Base-by-base conservation (phyloP, 2,329 filamentous ascomycete species). In the Cytospora schulzeri region DNA sequence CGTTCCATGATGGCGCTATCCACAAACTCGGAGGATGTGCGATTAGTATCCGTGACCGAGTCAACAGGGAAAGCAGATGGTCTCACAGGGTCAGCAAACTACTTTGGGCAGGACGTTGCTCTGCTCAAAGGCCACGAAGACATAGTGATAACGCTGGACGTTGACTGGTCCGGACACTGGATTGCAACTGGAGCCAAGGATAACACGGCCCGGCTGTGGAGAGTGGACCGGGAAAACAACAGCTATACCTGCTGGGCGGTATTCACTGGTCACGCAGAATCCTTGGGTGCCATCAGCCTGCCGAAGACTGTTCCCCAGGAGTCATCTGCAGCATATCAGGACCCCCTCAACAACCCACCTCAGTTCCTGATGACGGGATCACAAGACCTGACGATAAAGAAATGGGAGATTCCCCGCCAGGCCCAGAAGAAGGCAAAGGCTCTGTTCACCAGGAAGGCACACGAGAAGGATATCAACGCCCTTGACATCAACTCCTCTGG, bases 391-490 rank as follows among this genome's bases (percentile, higher is more conserved):
- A 99, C 95, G 0, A 85, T 99, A 70, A 99, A 99, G 80, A 89
- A 91, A 70, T 97, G 95, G 92, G 91, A 97, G 67, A 88, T 94
- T 26, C 85, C 88, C 1, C 85, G 85, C 48, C 75, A 84, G 59
- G 74, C 79, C 38, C 85, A 84, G 66, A 83, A 84, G 64, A 82
- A 84, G 12, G 79, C 87, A 12, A 81, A 88, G 70, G 92, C 92
- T 50, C 78, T 88, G 5, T 99, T 91, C 76, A 98, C 95, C 1
- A 87, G 95, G 63, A 96, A 97, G 76, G 95, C 95, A 1, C 95
- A 99, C 77, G 95, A 99, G 73, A 99, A 99, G 75, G 95, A 99
- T 70, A 99, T 99, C 77, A 99, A 99, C 71, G 93, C 95, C 2
- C 85, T 99, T 58, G 92, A 96, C 68, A 83, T 95, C 14, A 91